Conservation (phyloP, 768 basidiomycete genomes). For the Suillus discolor region DNA sequence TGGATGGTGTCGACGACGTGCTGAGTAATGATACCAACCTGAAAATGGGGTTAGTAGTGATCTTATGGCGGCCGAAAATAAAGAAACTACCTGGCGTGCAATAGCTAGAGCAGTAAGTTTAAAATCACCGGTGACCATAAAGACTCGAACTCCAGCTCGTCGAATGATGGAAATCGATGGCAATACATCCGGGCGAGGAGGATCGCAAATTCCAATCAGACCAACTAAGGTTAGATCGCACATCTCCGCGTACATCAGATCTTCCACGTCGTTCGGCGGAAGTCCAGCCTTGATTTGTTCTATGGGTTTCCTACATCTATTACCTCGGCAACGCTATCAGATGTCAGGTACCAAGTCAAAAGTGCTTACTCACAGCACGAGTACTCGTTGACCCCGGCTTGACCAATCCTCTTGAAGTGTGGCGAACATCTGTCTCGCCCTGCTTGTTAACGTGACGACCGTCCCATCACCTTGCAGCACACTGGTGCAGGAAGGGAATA, state of each 20-base stretch:
- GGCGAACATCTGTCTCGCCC: constrained; percentile 15
- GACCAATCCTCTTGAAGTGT: constrained; percentile 39
- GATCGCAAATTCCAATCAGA: constrained; percentile 51
- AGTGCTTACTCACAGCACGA: constrained; percentile 34
- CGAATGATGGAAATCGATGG: constrained; percentile 46
- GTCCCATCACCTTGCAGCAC: constrained; percentile 27
- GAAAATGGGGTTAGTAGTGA: background rate
- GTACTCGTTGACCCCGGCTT: constrained; percentile 46
- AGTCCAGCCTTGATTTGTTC: constrained; percentile 14
- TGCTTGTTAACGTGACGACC: constrained; percentile 23
- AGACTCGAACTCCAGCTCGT: constrained; percentile 48
- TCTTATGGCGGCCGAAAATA: background rate
- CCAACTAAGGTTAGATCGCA: constrained; percentile 44
- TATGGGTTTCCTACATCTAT: constrained; percentile 9
- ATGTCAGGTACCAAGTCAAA: background rate
- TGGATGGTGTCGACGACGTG: constrained; percentile 29
- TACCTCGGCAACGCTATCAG: background rate
- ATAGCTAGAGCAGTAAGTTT: constrained; percentile 50
- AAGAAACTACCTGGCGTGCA: constrained; percentile 38
- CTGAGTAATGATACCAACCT: constrained; percentile 41
- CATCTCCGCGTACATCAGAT: constrained; percentile 38
- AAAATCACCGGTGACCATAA: constrained; percentile 55
- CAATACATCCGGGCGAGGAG: constrained; percentile 47
- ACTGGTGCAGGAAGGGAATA: constrained; percentile 36
- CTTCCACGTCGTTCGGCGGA: constrained; percentile 18